phyloP scores from a whole-genome alignment of 2,329 filamentous ascomycete genomes.

The Exophiala sp. region DNA sequence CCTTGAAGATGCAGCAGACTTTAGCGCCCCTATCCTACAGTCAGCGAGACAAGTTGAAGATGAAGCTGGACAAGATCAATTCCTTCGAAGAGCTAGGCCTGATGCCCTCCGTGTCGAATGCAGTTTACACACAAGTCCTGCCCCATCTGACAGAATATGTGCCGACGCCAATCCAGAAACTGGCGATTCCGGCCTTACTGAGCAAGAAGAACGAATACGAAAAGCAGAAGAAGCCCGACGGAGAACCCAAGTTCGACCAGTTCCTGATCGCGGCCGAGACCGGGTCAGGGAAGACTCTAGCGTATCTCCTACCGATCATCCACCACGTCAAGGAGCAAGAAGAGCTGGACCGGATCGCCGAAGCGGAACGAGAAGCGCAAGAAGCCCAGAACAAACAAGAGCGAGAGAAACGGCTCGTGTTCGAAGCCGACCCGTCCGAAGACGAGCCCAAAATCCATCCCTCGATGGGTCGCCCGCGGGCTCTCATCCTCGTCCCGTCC shows the following conservation, averaged over 20 bases:
- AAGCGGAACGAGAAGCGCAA: slow-evolving; percentile 38
- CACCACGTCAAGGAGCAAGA: slow-evolving; percentile 79
- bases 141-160: slow-evolving; percentile 66
- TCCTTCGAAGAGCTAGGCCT: slow-evolving; percentile 77
- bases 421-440: slow-evolving; percentile 55
- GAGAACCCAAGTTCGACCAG: slow-evolving; percentile 50
- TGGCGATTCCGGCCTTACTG: slow-evolving; percentile 78
- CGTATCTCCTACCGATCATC: slow-evolving; percentile 79
- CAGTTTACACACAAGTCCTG: slow-evolving; percentile 67
- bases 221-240: slow-evolving; percentile 32
- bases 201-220: slow-evolving; percentile 33
- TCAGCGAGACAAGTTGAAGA: slow-evolving; percentile 57
- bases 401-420: slow-evolving; percentile 47
- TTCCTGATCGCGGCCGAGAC: slow-evolving; percentile 93
- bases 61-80: slow-evolving; percentile 58
- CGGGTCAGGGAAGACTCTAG: slow-evolving; percentile 91
- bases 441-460: slow-evolving; percentile 61
- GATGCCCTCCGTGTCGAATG: slow-evolving; percentile 63
- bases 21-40: slow-evolving; percentile 72
- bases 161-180: slow-evolving; percentile 81
- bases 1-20: slow-evolving; percentile 87
- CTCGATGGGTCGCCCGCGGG: slow-evolving; percentile 70
- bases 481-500: slow-evolving; percentile 83
- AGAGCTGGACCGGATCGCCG: slow-evolving; percentile 56
- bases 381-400: slow-evolving; percentile 41